These are phyloP conservation scores for Rhododendron ferrugineum DNA, from an alignment of 148 eudicot genomes.

Conservation along the genomic window DNA sequence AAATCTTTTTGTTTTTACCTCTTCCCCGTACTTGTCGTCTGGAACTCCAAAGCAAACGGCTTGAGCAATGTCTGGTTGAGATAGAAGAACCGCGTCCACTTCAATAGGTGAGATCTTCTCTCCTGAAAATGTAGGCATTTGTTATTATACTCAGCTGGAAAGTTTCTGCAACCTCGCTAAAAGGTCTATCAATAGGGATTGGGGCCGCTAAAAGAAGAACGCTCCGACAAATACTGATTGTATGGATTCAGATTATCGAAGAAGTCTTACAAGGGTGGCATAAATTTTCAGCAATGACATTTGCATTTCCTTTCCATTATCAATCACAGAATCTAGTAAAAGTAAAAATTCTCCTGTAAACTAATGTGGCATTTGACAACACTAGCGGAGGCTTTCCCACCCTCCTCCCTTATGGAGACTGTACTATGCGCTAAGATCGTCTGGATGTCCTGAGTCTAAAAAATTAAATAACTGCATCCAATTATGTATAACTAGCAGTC, in stretches of 20 bases:
- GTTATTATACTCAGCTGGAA: not conserved
- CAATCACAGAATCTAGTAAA: not conserved
- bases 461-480: not conserved
- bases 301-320: not conserved
- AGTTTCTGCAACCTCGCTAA: not conserved
- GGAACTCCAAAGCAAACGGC: constrained; percentile 97
- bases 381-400: not conserved
- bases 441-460: not conserved
- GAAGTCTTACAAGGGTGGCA: not conserved
- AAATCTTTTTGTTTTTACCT: constrained; percentile 41
- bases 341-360: not conserved
- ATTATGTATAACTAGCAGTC: not conserved
- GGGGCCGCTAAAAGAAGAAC: not conserved
- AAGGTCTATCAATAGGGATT: not conserved
- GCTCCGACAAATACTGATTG: not conserved
- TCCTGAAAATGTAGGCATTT: constrained; percentile 40
- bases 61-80: constrained; percentile 81
- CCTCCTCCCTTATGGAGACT: not conserved
- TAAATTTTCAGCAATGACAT: not conserved
- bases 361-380: not conserved
- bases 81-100: constrained; percentile 82
- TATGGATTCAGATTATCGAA: not conserved
- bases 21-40: constrained; percentile 96
- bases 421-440: not conserved
- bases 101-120: constrained; percentile 98